A percentile compares a stretch with the other conserved stretches of the same genome.
Evolutionary conservation across 768 basidiomycete species (phyloP).

Genomic region (Boletus subcaerulescens): DNA sequence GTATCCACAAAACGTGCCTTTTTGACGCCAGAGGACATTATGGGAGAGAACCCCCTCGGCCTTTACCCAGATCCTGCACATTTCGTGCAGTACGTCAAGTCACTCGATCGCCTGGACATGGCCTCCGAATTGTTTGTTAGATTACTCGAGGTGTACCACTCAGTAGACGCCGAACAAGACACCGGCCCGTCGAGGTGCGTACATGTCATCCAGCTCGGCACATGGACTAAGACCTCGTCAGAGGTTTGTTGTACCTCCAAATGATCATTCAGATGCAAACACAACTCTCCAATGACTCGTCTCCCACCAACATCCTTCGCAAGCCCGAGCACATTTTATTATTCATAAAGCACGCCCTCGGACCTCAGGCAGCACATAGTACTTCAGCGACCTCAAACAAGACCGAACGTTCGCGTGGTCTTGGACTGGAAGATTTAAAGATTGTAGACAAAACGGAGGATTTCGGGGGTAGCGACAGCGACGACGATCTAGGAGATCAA

Average conservation of each 20-base stretch:
- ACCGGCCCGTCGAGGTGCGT: slow-evolving; percentile 23
- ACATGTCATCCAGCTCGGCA: not conserved
- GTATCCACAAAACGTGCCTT: slow-evolving; percentile 37
- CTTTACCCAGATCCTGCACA: slow-evolving; percentile 75
- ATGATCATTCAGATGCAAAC: slow-evolving; percentile 80
- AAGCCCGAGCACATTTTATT: slow-evolving; percentile 72
- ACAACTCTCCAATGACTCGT: slow-evolving; percentile 52
- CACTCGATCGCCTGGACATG: slow-evolving; percentile 65
- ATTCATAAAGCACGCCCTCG: slow-evolving; percentile 79
- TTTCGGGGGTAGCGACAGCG: slow-evolving; percentile 53
- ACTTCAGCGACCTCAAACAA: slow-evolving; percentile 2
- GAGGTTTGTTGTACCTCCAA: slow-evolving; percentile 73
- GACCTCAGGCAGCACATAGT: slow-evolving; percentile 30
- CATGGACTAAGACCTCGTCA: slow-evolving; percentile 25
- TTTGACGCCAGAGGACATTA: slow-evolving; percentile 41
- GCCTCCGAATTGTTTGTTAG: slow-evolving; percentile 70
- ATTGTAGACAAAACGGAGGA: slow-evolving; percentile 37
- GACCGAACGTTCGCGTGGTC: slow-evolving; percentile 12
- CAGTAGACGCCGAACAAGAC: slow-evolving; percentile 17
- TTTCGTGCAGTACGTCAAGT: slow-evolving; percentile 64
- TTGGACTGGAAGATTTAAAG: slow-evolving; percentile 35
- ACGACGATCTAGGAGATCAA: slow-evolving; percentile 45
- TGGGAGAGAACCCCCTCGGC: slow-evolving; percentile 53
- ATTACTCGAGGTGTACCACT: slow-evolving; percentile 67
- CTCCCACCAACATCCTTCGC: slow-evolving; percentile 53